Conservation (phyloP, 257 asterid genomes). For the Coffea canephora region DNA sequence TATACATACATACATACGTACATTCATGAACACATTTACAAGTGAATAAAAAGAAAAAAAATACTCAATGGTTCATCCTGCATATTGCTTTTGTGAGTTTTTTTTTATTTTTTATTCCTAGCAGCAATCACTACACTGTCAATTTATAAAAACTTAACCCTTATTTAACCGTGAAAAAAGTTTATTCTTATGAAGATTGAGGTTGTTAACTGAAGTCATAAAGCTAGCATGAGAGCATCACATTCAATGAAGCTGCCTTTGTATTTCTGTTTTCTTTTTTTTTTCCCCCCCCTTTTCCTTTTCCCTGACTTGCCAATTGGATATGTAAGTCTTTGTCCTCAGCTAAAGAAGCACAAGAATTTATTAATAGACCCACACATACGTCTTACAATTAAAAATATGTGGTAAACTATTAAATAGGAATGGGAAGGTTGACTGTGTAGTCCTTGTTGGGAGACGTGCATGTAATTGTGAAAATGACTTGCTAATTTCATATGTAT, state of each 20-base stretch:
- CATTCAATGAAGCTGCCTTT: too few species aligned
- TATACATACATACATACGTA: too few species aligned
- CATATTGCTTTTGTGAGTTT: too few species aligned
- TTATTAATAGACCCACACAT: neutral
- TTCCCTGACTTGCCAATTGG: neutral
- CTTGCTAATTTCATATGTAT: neutral
- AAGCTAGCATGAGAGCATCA: neutral
- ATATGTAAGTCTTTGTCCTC: neutral
- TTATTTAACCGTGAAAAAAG: neutral
- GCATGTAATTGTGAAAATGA: neutral
- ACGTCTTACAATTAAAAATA: neutral
- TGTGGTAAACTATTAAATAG: neutral
- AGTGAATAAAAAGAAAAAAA: too few species aligned
- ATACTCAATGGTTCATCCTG: neutral
- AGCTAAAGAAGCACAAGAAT: neutral
- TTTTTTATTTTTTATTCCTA: neutral
- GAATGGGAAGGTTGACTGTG: neutral
- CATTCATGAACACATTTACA: too few species aligned
- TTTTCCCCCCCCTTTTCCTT: too few species aligned
- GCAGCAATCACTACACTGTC: neutral
- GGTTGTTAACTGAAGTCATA: neutral
- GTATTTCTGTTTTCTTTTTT: too few species aligned
- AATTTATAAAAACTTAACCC: too few species aligned
- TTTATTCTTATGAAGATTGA: neutral
- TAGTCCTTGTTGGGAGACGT: neutral